Conservation (phyloP, 176 grass and related monocot genomes). For the Bromus sterilis region DNA sequence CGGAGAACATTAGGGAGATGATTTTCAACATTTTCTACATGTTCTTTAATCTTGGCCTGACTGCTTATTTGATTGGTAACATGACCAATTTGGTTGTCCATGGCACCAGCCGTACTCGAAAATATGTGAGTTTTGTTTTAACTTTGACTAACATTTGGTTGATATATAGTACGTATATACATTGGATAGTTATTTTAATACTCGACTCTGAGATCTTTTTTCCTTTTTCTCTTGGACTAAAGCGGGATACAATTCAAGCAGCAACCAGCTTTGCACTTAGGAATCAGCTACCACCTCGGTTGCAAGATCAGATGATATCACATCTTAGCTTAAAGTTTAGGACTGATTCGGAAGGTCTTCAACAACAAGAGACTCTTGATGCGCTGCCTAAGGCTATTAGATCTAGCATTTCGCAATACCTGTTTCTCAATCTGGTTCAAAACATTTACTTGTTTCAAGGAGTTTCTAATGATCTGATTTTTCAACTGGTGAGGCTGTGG, state of each 20-base stretch:
- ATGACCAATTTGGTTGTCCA: slow-evolving; percentile 99
- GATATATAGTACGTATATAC: neutral
- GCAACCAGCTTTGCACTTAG: slow-evolving; percentile 86
- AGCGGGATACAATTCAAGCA: slow-evolving; percentile 99
- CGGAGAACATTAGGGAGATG: slow-evolving; percentile 85
- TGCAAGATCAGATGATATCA: slow-evolving; percentile 99
- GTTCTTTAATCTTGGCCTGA: slow-evolving; percentile 97
- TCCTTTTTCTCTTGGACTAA: slow-evolving; percentile 20
- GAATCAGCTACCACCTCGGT: slow-evolving; percentile 65
- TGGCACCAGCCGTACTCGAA: slow-evolving; percentile 84
- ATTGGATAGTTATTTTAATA: neutral
- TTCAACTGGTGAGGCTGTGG: slow-evolving; percentile 62
- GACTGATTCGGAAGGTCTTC: slow-evolving; percentile 97
- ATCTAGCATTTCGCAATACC: slow-evolving; percentile 93
- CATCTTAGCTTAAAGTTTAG: slow-evolving; percentile 97
- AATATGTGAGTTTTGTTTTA: slow-evolving; percentile 64
- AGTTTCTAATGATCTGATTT: slow-evolving; percentile 84
- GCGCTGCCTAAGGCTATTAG: slow-evolving; percentile 86
- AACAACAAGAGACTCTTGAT: slow-evolving; percentile 95
- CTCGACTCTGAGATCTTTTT: neutral
- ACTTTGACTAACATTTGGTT: neutral
- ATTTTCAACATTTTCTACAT: slow-evolving; percentile 96
- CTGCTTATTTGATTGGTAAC: slow-evolving; percentile 98
- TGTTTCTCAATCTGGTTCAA: slow-evolving; percentile 77
- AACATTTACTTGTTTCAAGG: slow-evolving; percentile 70